Evolutionary conservation across 768 basidiomycete species (phyloP), one percentile per base, ranked within the genome.

Genomic region (Ramaria rubella): DNA sequence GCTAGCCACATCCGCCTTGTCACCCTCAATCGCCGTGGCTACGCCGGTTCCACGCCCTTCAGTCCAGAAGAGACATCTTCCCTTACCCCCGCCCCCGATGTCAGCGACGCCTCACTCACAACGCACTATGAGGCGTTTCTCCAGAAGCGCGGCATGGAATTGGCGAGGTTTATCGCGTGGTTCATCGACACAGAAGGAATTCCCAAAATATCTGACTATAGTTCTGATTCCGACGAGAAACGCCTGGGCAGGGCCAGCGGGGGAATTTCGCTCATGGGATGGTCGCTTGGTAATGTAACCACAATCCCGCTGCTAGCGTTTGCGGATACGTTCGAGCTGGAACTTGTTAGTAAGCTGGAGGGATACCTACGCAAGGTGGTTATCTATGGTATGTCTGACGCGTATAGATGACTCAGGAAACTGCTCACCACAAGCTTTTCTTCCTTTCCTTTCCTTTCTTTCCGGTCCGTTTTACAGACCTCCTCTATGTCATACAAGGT

Each of bases 1-100:
- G 24, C 56, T 0, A 60, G 64, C 51, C 67, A 67, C 23, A 46
- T 72, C 9, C 72, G 75, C 0, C 49, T 76, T 46, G 68, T 76
- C 29, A 63, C 69, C 3, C 46, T 70, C n/a, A 75, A 71, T 55
- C 67, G 73, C 36, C 68, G 74, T 0, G 65, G 67, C 34, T 75
- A 72, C 50, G 63, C 68, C 7, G 68, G 69, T 6, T 75, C 76
- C 0, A 72, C 73, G 1, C 67, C 68, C 0, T 69, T 67, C 58
- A 61, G 67, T 1, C 34, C 60, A 2, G 55, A 59, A 5, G 74
- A 80, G 14, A 51, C 30, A 15, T 23, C 21, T 51, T 26, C 50
- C 2, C 3, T 27, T n/a, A n/a, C n/a, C n/a, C n/a, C n/a, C n/a
- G n/a, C n/a, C n/a, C n/a, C n/a, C n/a, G 50, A 52, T 26, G 12